A percentile compares a stretch with the other conserved stretches of the same genome.
Evolutionary conservation across 768 basidiomycete genomes (phyloP).

Genomic region (Boletales sp.): DNA sequence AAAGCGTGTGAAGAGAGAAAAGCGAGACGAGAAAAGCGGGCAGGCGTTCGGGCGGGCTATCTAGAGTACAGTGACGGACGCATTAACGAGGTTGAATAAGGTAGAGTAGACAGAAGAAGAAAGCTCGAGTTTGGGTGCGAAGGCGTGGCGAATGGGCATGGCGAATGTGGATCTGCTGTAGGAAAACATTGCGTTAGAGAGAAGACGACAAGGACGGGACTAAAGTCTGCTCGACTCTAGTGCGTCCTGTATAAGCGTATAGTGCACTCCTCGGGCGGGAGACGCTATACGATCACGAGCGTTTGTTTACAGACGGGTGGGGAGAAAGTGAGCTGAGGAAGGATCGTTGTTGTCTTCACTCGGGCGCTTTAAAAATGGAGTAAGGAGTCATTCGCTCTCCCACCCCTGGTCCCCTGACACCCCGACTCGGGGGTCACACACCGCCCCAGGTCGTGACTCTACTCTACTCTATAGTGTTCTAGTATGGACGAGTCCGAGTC

Average conservation of each 20-base stretch:
- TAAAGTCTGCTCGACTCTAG: conserved; percentile 43
- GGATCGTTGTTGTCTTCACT: too few species aligned
- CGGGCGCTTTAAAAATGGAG: conserved; percentile 28
- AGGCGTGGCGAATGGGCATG: conserved; percentile 16
- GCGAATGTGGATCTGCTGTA: conserved; percentile 25
- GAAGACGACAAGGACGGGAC: conserved; percentile 22
- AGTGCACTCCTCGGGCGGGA: conserved; percentile 18
- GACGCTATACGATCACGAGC: conserved; percentile 15
- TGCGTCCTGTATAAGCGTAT: conserved; percentile 30
- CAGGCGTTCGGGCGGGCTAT: conserved; percentile 20
- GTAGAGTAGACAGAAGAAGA: conserved; percentile 13
- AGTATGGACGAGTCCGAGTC: too few species aligned
- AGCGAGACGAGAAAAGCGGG: conserved; percentile 5
- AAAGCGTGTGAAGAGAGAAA: neutral
- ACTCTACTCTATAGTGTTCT: too few species aligned
- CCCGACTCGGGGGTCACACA: conserved; percentile 22
- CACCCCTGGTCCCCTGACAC: conserved; percentile 23
- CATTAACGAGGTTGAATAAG: conserved; percentile 30
- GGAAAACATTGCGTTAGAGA: conserved; percentile 37
- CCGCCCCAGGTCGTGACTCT: conserved; percentile 2
- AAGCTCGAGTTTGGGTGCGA: conserved; percentile 12
- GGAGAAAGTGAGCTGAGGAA: too few species aligned
- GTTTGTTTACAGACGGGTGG: too few species aligned
- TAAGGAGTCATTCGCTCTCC: conserved; percentile 27
- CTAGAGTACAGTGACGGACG: conserved; percentile 34